Conservation (phyloP, 345 rosid genomes). For the Acer saccharum region DNA sequence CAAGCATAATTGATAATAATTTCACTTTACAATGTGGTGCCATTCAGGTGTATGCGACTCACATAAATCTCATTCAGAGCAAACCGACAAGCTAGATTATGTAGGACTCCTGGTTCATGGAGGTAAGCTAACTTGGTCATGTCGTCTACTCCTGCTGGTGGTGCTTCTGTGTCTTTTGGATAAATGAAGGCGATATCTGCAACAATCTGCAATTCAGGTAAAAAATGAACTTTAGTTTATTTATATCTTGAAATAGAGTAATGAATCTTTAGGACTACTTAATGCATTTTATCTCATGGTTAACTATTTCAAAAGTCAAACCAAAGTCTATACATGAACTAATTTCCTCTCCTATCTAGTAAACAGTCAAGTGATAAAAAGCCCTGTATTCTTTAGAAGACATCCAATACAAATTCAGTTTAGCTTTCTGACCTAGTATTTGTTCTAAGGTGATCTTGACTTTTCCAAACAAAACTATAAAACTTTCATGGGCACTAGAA, state of each 20-base stretch:
- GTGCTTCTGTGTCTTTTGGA: conserved; percentile 64
- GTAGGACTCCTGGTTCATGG: conserved; percentile 67
- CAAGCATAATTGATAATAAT: neutral
- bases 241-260: neutral
- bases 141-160: conserved; percentile 66
- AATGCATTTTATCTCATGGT: neutral
- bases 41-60: conserved; percentile 27
- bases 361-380: too few relatives aligned
- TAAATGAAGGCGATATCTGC: conserved; percentile 47
- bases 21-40: neutral
- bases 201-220: conserved; percentile 42
- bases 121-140: conserved; percentile 72
- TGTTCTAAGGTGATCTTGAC: neutral
- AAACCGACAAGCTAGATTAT: conserved; percentile 60
- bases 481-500: neutral
- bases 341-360: neutral
- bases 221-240: conserved; percentile 6
- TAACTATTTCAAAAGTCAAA: neutral
- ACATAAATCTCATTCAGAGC: conserved; percentile 60
- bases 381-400: too few relatives aligned
- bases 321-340: neutral
- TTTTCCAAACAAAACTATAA: neutral
- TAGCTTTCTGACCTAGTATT: neutral
- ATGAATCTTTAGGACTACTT: neutral
- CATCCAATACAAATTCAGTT: neutral